These are phyloP conservation scores for Phoma sp. DNA, from an alignment of 2,329 filamentous ascomycete species.

Conservation along the genomic window DNA sequence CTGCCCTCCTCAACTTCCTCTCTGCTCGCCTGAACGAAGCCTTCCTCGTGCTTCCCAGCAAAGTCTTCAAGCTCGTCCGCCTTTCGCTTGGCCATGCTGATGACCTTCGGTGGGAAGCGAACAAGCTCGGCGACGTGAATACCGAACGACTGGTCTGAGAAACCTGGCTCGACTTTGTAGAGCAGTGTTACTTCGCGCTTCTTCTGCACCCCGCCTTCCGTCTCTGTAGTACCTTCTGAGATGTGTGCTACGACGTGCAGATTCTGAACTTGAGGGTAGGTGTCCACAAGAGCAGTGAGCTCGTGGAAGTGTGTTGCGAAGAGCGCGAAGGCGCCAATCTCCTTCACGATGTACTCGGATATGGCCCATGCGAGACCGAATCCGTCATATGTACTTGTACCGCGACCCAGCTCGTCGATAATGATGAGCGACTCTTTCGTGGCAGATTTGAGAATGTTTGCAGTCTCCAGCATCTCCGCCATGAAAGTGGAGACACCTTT, in stretches of 20 bases:
- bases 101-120: constrained; percentile 93
- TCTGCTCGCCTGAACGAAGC: constrained; percentile 60
- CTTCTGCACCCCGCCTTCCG: constrained; percentile 46
- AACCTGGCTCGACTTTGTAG: constrained; percentile 94
- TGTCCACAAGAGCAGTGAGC: constrained; percentile 86
- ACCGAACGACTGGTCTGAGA: constrained; percentile 97
- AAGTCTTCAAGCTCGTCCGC: constrained; percentile 98
- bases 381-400: constrained; percentile 96
- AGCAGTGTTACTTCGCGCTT: constrained; percentile 85
- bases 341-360: constrained; percentile 93
- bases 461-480: constrained; percentile 99
- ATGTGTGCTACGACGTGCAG: constrained; percentile 97
- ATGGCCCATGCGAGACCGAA: constrained; percentile 99
- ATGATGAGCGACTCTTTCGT: constrained; percentile 96
- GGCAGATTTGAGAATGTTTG: constrained; percentile 96
- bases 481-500: constrained; percentile 99
- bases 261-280: constrained; percentile 87
- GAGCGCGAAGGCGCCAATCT: constrained; percentile 91
- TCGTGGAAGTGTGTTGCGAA: constrained; percentile 99
- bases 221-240: constrained; percentile 58
- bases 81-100: constrained; percentile 99
- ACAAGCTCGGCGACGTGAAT: constrained; percentile 98
- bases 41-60: constrained; percentile 73
- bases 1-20: constrained; percentile 91
- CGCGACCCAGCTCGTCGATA: constrained; percentile 95